A percentile compares a stretch with the other conserved stretches of the same genome.
These are phyloP conservation scores for Candida tammaniensis DNA, from an alignment of 805 yeast genomes.

Conservation along the genomic window DNA sequence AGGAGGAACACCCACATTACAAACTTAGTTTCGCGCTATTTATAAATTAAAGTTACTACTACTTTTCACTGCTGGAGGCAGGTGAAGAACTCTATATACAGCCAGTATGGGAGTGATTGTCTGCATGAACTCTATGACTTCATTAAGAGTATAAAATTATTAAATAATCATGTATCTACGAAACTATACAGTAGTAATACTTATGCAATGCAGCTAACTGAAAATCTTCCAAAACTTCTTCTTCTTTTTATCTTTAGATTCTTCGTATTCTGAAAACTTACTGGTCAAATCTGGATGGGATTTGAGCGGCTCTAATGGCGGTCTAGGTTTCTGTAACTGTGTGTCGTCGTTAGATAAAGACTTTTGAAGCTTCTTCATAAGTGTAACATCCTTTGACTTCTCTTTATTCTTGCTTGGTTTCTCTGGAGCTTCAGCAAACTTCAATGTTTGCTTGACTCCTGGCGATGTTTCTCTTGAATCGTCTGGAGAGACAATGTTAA, in stretches of 20 bases:
- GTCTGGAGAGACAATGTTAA: conserved; percentile 6
- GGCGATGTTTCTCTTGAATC: conserved; percentile 11
- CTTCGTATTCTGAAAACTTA: neutral
- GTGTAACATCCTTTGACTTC: conserved; percentile 12
- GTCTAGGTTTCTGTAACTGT: conserved; percentile 13
- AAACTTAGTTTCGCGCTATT: too few relatives aligned
- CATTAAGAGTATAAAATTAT: too few relatives aligned
- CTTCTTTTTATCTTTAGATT: conserved; percentile 18
- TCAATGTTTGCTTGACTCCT: conserved; percentile 22
- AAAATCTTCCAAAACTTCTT: conserved; percentile 37
- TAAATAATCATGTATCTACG: too few relatives aligned
- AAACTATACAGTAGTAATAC: too few relatives aligned
- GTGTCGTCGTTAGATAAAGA: conserved; percentile 39
- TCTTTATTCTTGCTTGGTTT: conserved; percentile 9
- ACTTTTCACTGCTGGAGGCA: too few relatives aligned
- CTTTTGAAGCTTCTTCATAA: conserved; percentile 20
- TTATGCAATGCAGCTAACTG: neutral
- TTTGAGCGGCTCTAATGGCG: conserved; percentile 32
- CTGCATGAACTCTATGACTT: too few relatives aligned
- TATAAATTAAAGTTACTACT: too few relatives aligned
- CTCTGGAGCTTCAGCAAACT: conserved; percentile 26
- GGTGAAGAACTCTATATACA: too few relatives aligned
- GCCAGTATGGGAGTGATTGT: too few relatives aligned
- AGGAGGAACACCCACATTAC: too few relatives aligned
- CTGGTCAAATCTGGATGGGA: conserved; percentile 36